Conservation (phyloP, 139 green algal genomes). For the Chlorella vulgaris region DNA sequence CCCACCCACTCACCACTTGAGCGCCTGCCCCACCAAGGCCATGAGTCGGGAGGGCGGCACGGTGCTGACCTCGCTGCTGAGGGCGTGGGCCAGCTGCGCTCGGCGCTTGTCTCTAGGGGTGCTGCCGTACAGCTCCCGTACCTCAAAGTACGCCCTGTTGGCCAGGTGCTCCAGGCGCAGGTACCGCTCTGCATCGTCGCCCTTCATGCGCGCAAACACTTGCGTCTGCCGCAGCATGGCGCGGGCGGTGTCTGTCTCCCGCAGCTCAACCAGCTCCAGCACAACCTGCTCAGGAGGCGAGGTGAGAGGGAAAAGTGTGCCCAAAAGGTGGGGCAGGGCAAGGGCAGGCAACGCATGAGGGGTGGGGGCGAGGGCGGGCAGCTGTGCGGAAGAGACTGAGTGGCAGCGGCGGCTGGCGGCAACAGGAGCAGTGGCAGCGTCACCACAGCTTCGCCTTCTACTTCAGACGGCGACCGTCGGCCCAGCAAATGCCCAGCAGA, state of each 20-base stretch:
- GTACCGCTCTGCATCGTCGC: conserved; percentile 87
- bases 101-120: conserved; percentile 88
- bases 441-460: too few relatives aligned
- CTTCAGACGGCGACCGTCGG: too few relatives aligned
- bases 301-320: too few relatives aligned
- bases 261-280: conserved; percentile 95
- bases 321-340: neutral
- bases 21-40: conserved; percentile 93
- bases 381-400: too few relatives aligned
- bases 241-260: conserved; percentile 89
- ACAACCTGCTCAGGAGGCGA: conserved; percentile 71
- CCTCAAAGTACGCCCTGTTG: conserved; percentile 79
- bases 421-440: too few relatives aligned
- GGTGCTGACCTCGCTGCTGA: conserved; percentile 84
- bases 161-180: conserved; percentile 85
- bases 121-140: conserved; percentile 76
- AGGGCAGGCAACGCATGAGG: too few relatives aligned
- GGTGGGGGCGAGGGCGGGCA: too few relatives aligned
- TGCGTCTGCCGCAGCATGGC: conserved; percentile 92
- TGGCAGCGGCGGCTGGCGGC: too few relatives aligned
- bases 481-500: neutral
- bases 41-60: conserved; percentile 93
- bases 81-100: conserved; percentile 72
- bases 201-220: conserved; percentile 78
- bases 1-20: conserved; percentile 82